Conservation (phyloP, 768 basidiomycete species). For the Thelephora ganbajun region DNA sequence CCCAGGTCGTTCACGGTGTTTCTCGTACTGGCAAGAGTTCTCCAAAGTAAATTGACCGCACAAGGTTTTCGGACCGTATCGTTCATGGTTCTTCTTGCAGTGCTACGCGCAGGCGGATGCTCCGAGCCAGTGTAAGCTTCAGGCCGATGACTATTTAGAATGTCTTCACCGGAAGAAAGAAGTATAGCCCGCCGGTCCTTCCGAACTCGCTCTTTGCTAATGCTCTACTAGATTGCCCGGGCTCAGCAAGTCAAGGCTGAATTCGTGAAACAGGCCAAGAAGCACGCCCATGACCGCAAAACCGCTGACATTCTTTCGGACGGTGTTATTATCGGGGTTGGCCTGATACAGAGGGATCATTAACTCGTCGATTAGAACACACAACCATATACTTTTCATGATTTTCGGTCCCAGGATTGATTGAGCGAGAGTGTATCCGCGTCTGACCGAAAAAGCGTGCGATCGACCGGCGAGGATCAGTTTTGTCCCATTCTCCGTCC, state of each 20-base stretch:
- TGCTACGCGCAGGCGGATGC: conserved; percentile 76
- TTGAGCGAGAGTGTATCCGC: too few relatives aligned
- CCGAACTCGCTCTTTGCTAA: not conserved
- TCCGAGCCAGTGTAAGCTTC: conserved; percentile 56
- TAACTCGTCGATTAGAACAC: too few relatives aligned
- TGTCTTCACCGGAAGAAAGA: conserved; percentile 84
- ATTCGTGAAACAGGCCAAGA: conserved; percentile 51
- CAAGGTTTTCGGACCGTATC: not conserved
- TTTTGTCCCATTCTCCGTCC: too few relatives aligned
- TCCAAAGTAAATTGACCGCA: conserved; percentile 32
- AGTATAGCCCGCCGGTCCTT: conserved; percentile 34
- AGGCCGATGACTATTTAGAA: conserved; percentile 79
- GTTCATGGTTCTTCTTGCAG: conserved; percentile 21
- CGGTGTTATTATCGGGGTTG: conserved; percentile 63
- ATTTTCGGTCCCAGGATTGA: too few relatives aligned
- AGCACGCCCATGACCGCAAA: conserved; percentile 56
- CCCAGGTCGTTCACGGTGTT: conserved; percentile 74
- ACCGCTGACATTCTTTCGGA: conserved; percentile 57
- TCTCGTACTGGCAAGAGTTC: conserved; percentile 88
- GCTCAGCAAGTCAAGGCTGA: conserved; percentile 61
- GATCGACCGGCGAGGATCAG: too few relatives aligned
- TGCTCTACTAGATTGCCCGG: conserved; percentile 35
- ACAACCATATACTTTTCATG: too few relatives aligned
- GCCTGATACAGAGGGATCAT: conserved; percentile 47
- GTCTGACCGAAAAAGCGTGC: too few relatives aligned